Conservation (phyloP, 495 filamentous ascomycete species). For the Talaromyces nanjingensis region DNA sequence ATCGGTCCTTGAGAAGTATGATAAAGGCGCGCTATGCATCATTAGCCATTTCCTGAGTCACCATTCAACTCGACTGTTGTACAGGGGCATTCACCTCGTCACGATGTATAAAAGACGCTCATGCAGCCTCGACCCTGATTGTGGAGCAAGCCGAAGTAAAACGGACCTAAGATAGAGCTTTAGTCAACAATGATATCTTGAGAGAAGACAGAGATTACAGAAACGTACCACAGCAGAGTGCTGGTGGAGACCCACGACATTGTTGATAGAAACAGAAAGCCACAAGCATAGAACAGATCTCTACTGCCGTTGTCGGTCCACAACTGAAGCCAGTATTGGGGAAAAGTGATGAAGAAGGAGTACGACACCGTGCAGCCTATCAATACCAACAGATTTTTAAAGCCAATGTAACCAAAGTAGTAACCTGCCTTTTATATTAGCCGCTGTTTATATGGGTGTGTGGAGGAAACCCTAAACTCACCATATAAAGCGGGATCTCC, state of each 20-base stretch:
- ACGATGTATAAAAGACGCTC: slow-evolving; percentile 4
- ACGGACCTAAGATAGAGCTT: slow-evolving; percentile 16
- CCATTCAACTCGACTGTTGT: too few species aligned
- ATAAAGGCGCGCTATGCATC: slow-evolving; percentile 24
- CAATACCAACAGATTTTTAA: background rate
- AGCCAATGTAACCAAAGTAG: background rate
- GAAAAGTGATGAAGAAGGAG: slow-evolving; percentile 6
- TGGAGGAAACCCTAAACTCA: background rate
- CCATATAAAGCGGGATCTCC: slow-evolving; percentile 7
- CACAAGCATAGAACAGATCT: slow-evolving; percentile 2
- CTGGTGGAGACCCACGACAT: slow-evolving; percentile 1
- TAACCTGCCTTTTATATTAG: background rate
- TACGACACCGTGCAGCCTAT: background rate
- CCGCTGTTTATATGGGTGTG: background rate
- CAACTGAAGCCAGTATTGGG: slow-evolving; percentile 5
- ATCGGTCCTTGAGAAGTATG: slow-evolving; percentile 35
- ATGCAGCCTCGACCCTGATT: slow-evolving; percentile 4
- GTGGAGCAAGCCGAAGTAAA: slow-evolving; percentile 14
- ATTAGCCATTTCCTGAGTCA: too few species aligned
- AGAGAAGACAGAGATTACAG: background rate
- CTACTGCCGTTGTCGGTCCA: background rate
- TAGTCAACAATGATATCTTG: background rate
- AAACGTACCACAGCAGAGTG: background rate
- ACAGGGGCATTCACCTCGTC: too few species aligned
- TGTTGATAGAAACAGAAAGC: background rate